Base-by-base conservation (phyloP, 305 asterid genomes). In the Plantago lanceolata region DNA sequence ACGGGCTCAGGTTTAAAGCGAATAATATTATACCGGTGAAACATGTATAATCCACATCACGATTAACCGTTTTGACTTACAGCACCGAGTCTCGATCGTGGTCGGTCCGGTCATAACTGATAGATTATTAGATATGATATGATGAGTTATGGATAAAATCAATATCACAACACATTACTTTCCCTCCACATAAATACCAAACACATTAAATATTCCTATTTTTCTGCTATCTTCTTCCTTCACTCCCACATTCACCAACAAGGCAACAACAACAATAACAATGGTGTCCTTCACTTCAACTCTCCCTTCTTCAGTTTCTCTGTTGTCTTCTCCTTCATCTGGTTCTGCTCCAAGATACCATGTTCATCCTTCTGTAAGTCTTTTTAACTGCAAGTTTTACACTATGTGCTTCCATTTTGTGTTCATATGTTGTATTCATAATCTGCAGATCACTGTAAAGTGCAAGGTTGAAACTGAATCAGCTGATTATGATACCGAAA, bases 211-310 rank as follows among this genome's bases (percentile, higher is more conserved):
- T 56, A 28, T 16, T 16, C 15, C 24, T n/a, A 17, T 31, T 44
- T 15, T 21, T 59, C 40, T 51, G 55, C 59, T 40, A 40, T 56
- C 45, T 45, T 11, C 21, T 26, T 28, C 47, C 40, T 53, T 53
- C 43, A 37, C 13, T 35, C 24, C 17, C 67, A 24, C 53, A n/a
- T 24, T 21, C 20, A 15, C 68, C 17, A 35, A 19, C 48, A n/a
- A 12, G n/a, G 13, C 50, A 29, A 33, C 7, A 57, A 51, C 45
- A 59, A 4, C 58, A 57, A 60, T 45, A 63, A 16, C 57, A 64
- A 67, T 61, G 81, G 81, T 85, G 33, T 88, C 94, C 69, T 90
- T 84, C 85, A 71, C 81, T 66, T 87, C 95, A 61, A 81, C 96
- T 14, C 49, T 86, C 16, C 85, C 96, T 33, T 77, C 95, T 60